phyloP scores from a whole-genome alignment of 1,139 yeast genomes.

The Diutina neorugosa region DNA sequence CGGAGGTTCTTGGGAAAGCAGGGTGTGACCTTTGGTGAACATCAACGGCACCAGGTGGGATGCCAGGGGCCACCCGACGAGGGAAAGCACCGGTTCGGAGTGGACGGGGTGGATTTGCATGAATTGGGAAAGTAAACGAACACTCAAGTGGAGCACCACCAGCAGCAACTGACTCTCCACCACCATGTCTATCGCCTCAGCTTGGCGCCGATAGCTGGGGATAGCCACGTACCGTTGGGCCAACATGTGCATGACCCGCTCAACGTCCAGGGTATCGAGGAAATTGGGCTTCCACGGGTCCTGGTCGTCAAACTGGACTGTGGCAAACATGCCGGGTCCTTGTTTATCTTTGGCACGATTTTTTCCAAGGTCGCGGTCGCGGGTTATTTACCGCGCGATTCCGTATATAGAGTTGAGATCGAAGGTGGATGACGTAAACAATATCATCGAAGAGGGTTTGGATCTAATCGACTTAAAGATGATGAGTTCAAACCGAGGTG shows the following conservation, averaged over 20 bases:
- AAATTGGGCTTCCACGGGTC: slow-evolving; percentile 4
- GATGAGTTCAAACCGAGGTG: too few relatives aligned
- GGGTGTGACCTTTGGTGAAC: neutral
- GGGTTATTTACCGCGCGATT: neutral
- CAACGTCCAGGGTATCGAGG: slow-evolving; percentile 1
- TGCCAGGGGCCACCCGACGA: neutral
- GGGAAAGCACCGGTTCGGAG: neutral
- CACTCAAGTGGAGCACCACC: neutral
- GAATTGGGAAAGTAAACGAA: neutral
- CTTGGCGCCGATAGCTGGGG: slow-evolving; percentile 3
- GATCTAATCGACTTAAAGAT: too few relatives aligned
- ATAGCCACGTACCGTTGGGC: neutral
- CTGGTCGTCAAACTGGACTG: slow-evolving; percentile 2
- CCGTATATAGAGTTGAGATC: neutral
- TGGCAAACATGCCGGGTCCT: slow-evolving; percentile 3
- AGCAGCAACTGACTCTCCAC: neutral
- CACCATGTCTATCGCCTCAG: slow-evolving; percentile 1
- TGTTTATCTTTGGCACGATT: neutral
- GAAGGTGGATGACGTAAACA: neutral
- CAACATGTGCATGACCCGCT: neutral
- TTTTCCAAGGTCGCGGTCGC: neutral
- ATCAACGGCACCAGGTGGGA: neutral
- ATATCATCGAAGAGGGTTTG: neutral
- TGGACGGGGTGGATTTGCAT: slow-evolving; percentile 3
- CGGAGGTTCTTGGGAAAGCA: neutral